Evolutionary conservation across 768 basidiomycete genomes (phyloP), one percentile per base, ranked within the genome.

Genomic region (Rhizopogon vulgaris): DNA sequence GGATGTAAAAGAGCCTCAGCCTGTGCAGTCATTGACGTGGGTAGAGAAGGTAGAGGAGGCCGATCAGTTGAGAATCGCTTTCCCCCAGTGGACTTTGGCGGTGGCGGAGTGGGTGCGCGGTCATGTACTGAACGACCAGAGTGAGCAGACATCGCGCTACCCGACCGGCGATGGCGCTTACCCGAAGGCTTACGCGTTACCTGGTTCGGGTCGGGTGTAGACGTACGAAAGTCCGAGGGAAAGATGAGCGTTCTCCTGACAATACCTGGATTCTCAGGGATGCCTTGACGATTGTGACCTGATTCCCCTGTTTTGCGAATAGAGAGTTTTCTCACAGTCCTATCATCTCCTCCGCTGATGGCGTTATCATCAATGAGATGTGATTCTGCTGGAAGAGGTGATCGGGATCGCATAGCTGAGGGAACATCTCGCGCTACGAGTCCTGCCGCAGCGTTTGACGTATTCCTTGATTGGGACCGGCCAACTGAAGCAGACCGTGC

Each of bases 41-140:
- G 79, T 45, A 85, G 64, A 37, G 78, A 78, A 9, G 88, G 87
- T 34, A 90, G 73, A 9, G 88, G 88, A 39, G 87, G 87, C 36
- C 71, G 71, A 58, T 85, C 83, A 52, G 70, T 73, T 18, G 87
- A 86, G 70, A 90, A 88, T 36, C 85, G 80, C 55, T 77, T 78
- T 30, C 67, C 57, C 37, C 65, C 64, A 42, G 75, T 72, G 4
- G 78, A 71, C 56, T 79, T 79, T 12, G 86, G 82, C 30, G 90
- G 90, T 15, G 90, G 90, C n/a, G 90, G 90, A 7, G 90, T 92
- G 10, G 89, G 90, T 11, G 73, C 85, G 48, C 90, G 85, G 58
- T 92, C 90, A 58, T 87, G 84, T 27, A 90, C 74, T 39, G 90
- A 90, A 52, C 84, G 83, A 58, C 70, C 79, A 0, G 89, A 91